These are phyloP conservation scores for Phytophthora capsici DNA, from an alignment of 352 stramenopile species.

Conservation along the genomic window DNA sequence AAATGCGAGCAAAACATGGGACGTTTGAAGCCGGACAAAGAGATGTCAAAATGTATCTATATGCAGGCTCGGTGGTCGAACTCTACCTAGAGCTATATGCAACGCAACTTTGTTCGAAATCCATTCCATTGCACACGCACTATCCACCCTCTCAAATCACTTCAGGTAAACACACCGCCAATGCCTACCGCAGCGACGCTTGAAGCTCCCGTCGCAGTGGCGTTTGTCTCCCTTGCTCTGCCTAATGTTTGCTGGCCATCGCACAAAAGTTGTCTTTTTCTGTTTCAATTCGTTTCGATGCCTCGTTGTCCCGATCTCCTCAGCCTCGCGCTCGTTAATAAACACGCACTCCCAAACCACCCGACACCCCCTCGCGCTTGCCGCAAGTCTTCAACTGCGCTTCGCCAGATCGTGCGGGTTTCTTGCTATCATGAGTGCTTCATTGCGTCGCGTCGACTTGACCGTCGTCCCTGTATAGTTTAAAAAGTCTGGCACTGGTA, in stretches of 20 bases:
- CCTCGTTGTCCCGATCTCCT: slow-evolving; percentile 30
- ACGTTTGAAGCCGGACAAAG: slow-evolving; percentile 11
- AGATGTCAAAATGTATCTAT: slow-evolving; percentile 36
- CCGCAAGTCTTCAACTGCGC: slow-evolving; percentile 34
- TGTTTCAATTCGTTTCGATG: slow-evolving; percentile 40
- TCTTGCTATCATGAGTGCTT: slow-evolving; percentile 14
- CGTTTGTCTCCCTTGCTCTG: slow-evolving; percentile 27
- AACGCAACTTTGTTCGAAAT: slow-evolving; percentile 33
- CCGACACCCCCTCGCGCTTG: slow-evolving; percentile 19
- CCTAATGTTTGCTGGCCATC: slow-evolving; percentile 38
- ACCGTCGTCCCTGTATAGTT: slow-evolving; percentile 56
- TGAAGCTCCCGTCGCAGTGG: slow-evolving; percentile 2
- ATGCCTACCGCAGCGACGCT: slow-evolving; percentile 18
- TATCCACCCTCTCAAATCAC: slow-evolving; percentile 39
- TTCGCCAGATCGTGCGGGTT: slow-evolving; percentile 22
- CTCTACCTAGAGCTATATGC: slow-evolving; percentile 13
- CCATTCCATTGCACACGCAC: slow-evolving; percentile 51
- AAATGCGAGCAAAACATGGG: neutral
- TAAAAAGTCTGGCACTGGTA: slow-evolving; percentile 91
- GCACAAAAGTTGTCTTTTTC: slow-evolving; percentile 44
- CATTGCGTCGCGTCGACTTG: slow-evolving; percentile 32
- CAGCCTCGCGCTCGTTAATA: slow-evolving; percentile 30
- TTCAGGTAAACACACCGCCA: slow-evolving; percentile 33
- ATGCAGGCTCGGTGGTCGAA: slow-evolving; percentile 22
- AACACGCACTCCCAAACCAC: slow-evolving; percentile 12